phyloP scores from a whole-genome alignment of 495 filamentous ascomycete genomes.

The Collariella sp. region DNA sequence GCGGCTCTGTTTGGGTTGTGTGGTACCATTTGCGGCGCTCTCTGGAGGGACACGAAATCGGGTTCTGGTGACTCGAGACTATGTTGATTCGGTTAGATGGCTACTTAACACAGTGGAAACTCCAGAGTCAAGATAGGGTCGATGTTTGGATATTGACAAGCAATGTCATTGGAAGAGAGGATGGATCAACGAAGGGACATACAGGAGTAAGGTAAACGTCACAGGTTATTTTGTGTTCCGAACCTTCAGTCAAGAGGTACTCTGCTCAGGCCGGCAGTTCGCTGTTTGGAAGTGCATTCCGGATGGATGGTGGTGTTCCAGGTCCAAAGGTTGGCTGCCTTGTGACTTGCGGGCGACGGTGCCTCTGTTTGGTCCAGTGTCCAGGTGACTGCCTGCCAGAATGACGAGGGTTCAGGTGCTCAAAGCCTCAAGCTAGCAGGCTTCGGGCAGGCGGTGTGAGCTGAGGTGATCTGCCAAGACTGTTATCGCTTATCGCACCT shows the following conservation, averaged over 20 bases:
- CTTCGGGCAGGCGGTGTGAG: constrained; percentile 17
- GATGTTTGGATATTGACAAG: no score
- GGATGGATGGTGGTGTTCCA: not conserved
- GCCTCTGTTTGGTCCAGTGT: constrained; percentile 10
- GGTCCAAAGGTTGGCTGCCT: no score
- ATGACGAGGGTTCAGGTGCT: constrained; percentile 16
- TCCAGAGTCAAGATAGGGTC: no score
- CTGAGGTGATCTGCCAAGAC: not conserved
- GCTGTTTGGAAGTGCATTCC: not conserved
- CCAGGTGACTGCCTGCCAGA: constrained; percentile 21
- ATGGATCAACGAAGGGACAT: not conserved
- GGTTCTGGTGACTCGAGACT: not conserved
- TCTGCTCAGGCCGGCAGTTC: constrained; percentile 1
- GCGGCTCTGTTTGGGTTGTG: not conserved
- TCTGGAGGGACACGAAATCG: not conserved
- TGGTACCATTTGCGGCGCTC: not conserved
- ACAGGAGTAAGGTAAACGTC: not conserved
- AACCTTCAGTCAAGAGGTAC: constrained; percentile 11
- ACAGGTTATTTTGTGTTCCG: not conserved
- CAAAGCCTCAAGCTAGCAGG: not conserved
- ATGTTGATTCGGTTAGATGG: no score
- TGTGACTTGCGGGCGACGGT: not conserved
- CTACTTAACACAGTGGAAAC: not conserved
- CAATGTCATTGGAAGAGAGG: not conserved
- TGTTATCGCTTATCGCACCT: not conserved